Base-by-base conservation (phyloP, 2,329 filamentous ascomycete genomes). In the Arthrobotrys pseudoclavata region DNA sequence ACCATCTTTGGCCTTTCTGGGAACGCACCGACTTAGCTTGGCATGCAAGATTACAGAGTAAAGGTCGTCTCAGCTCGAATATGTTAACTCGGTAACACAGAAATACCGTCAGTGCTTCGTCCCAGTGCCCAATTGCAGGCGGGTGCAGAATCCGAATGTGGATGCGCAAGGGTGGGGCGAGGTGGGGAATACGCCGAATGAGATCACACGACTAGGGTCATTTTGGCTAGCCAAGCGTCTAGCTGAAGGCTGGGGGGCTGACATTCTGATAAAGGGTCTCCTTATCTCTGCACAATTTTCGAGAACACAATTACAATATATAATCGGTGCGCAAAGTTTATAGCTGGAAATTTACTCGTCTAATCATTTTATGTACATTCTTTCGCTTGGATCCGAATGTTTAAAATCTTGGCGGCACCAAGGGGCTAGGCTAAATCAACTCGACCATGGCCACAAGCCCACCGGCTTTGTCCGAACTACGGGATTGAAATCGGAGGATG, bases 201-300 rank as follows among this genome's bases (percentile, higher is more conserved):
- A 57, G 60, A 72, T 72, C 69, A 72, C 69, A 67, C 62, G 62
- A 68, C 69, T 74, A 55, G 62, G 61, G 48, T 68, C 5, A 20
- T 67, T 74, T 60, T 26, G 62, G 62, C 60, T 62, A 53, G 50
- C 62, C 37, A 31, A 68, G 34, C 20, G 47, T 50, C 40, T 26
- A 50, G 50, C 47, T 31, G 26, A n/a, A 13, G 13, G 69, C 31
- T 67, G 62, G 60, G 45, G 26, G 34, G 55, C 55, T 60, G 52
- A 57, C 31, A 22, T 57, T 29, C 13, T 40, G 55, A 60, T 60
- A 60, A 60, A 42, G 34, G 12, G 20, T 20, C 52, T 74, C 61
- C 69, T 74, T 74, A 74, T 74, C 69, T 74, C 26, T 68, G 20
- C 42, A 22, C 29, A 45, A 50, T 53, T 40, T 37, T 29, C 24